phyloP scores from a whole-genome alignment of 352 stramenopile species.

The Blastocystis hominis region DNA sequence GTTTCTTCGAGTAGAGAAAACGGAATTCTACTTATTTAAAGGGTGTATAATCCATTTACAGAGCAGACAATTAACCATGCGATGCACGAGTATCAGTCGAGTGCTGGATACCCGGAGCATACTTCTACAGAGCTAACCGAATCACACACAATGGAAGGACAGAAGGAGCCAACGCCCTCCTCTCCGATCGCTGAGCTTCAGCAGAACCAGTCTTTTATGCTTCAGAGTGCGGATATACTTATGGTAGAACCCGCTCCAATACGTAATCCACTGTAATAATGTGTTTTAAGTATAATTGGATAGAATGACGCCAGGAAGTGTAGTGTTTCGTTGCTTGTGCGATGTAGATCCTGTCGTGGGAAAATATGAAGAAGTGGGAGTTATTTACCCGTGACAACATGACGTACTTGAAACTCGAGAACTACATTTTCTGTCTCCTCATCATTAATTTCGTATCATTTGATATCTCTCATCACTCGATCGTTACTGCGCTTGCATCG shows the following conservation, averaged over 20 bases:
- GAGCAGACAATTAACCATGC: background rate
- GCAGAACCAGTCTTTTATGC: background rate
- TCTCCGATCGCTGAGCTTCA: background rate
- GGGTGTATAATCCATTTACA: slow-evolving; percentile 38
- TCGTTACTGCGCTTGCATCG: background rate
- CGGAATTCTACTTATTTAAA: background rate
- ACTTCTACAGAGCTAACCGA: background rate
- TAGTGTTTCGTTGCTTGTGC: background rate
- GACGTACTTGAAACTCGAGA: slow-evolving; percentile 5
- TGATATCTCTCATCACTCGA: background rate
- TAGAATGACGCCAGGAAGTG: slow-evolving; percentile 51
- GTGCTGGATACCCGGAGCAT: background rate
- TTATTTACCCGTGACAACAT: background rate
- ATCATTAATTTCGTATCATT: background rate
- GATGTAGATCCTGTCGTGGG: slow-evolving; percentile 47
- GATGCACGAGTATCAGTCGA: background rate
- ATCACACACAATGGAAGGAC: background rate
- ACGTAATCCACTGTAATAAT: background rate
- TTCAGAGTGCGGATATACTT: background rate
- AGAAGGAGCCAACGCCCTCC: background rate
- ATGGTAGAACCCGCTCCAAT: background rate
- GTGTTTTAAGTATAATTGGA: background rate
- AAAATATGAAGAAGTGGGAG: slow-evolving; percentile 37
- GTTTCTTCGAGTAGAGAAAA: background rate
- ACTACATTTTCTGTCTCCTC: background rate